Conservation (phyloP, 2,329 filamentous ascomycete species). For the Talaromyces albobiverticillius region DNA sequence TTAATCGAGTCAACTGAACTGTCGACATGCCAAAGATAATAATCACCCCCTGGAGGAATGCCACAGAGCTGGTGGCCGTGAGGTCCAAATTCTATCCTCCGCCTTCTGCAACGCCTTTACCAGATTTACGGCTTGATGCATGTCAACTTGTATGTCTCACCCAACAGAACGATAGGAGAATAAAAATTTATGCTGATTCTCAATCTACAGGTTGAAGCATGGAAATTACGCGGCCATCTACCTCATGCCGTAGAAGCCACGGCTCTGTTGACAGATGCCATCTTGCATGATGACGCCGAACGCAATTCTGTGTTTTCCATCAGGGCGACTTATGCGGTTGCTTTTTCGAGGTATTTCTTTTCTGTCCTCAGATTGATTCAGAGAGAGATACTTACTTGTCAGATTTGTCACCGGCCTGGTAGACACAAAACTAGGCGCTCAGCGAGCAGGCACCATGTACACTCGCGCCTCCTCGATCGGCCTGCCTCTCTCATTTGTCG, state of each 20-base stretch:
- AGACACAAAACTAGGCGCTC: conserved; percentile 40
- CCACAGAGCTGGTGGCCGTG: conserved; percentile 35
- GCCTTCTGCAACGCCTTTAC: conserved; percentile 24
- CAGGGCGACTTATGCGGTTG: conserved; percentile 43
- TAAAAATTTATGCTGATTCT: not conserved
- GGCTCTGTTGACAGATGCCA: conserved; percentile 45
- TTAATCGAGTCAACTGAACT: not conserved
- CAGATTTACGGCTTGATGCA: conserved; percentile 37
- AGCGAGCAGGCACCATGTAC: conserved; percentile 39
- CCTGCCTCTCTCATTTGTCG: conserved; percentile 70
- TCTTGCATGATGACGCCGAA: conserved; percentile 41
- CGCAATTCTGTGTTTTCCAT: conserved; percentile 45
- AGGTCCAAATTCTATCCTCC: conserved; percentile 40
- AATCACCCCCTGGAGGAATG: conserved; percentile 42
- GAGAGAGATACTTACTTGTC: not conserved
- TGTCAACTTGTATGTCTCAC: conserved; percentile 35
- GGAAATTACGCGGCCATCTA: conserved; percentile 44
- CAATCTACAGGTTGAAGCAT: conserved; percentile 38
- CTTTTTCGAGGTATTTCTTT: conserved; percentile 40
- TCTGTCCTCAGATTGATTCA: not conserved
- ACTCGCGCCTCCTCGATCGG: conserved; percentile 40
- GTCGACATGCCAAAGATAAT: conserved; percentile 36
- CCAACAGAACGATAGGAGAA: not conserved
- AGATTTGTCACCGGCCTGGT: conserved; percentile 47
- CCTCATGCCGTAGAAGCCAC: conserved; percentile 47